These are phyloP conservation scores for Xylogone sp. DNA, from an alignment of 2,329 filamentous ascomycete genomes.

Conservation along the genomic window DNA sequence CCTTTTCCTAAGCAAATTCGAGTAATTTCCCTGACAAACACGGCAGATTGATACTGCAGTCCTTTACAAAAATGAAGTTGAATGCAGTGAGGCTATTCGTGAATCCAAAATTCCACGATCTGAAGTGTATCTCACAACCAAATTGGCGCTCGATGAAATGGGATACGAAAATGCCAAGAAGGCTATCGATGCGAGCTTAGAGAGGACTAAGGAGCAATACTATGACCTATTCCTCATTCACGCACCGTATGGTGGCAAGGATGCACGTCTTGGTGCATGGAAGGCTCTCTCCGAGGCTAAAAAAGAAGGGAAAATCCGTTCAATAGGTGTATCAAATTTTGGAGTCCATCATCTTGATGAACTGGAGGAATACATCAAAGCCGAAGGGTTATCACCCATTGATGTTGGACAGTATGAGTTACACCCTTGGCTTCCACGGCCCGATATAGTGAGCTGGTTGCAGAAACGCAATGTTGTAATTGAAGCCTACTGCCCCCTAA, in stretches of 20 bases:
- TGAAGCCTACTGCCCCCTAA: conserved; percentile 49
- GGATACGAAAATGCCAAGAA: conserved; percentile 55
- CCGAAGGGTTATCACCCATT: conserved; percentile 57
- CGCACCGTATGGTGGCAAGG: conserved; percentile 51
- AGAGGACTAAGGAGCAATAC: conserved; percentile 54
- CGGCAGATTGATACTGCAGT: conserved; percentile 31
- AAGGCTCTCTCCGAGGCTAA: conserved; percentile 59
- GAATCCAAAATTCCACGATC: conserved; percentile 50
- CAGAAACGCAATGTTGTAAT: conserved; percentile 48
- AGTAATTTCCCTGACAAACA: not conserved
- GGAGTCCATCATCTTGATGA: conserved; percentile 65
- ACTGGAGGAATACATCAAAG: conserved; percentile 52
- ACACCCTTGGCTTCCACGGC: conserved; percentile 64
- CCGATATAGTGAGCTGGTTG: conserved; percentile 42
- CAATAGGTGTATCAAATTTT: conserved; percentile 72
- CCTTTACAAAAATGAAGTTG: conserved; percentile 65
- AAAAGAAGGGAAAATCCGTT: conserved; percentile 54
- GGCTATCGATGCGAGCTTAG: conserved; percentile 56
- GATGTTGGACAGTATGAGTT: conserved; percentile 29
- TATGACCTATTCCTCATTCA: conserved; percentile 72
- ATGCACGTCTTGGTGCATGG: conserved; percentile 60
- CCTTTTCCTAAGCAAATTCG: not conserved
- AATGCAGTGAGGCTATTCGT: conserved; percentile 62
- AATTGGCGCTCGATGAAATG: conserved; percentile 55
- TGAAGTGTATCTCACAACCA: conserved; percentile 67